These are phyloP conservation scores for Pezicula rhizophila DNA, from an alignment of 2,329 filamentous ascomycete species.

Conservation along the genomic window DNA sequence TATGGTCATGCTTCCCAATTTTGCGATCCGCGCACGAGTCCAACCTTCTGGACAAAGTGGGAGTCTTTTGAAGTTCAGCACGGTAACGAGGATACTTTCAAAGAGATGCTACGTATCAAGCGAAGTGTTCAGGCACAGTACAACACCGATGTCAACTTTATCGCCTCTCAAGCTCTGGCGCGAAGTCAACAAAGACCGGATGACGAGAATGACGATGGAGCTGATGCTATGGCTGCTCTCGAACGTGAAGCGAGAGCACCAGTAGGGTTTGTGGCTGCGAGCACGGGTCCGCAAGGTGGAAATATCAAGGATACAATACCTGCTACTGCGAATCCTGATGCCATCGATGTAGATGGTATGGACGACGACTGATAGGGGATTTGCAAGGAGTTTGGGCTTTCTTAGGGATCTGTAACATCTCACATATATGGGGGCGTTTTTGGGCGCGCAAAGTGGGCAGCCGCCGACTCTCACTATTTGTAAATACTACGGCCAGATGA, in stretches of 20 bases:
- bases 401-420: background rate
- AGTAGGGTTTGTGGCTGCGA: constrained; percentile 85
- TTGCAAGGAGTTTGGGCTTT: constrained; percentile 2
- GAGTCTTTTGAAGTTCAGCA: constrained; percentile 96
- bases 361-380: constrained; percentile 36
- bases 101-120: constrained; percentile 98
- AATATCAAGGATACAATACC: constrained; percentile 37
- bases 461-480: background rate
- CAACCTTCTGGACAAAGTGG: constrained; percentile 93
- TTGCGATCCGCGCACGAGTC: constrained; percentile 86
- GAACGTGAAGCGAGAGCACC: constrained; percentile 86
- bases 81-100: constrained; percentile 98
- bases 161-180: constrained; percentile 89
- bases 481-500: background rate
- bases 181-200: constrained; percentile 59
- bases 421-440: background rate
- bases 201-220: constrained; percentile 39
- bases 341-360: constrained; percentile 72
- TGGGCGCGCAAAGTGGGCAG: background rate
- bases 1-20: constrained; percentile 97
- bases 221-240: constrained; percentile 83
- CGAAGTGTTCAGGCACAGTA: constrained; percentile 95
- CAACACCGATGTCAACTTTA: constrained; percentile 98
- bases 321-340: constrained; percentile 68
- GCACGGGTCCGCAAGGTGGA: constrained; percentile 62